These are phyloP conservation scores for Cnidoscolus chayamansa DNA, from an alignment of 441 rosid species.

Conservation along the genomic window DNA sequence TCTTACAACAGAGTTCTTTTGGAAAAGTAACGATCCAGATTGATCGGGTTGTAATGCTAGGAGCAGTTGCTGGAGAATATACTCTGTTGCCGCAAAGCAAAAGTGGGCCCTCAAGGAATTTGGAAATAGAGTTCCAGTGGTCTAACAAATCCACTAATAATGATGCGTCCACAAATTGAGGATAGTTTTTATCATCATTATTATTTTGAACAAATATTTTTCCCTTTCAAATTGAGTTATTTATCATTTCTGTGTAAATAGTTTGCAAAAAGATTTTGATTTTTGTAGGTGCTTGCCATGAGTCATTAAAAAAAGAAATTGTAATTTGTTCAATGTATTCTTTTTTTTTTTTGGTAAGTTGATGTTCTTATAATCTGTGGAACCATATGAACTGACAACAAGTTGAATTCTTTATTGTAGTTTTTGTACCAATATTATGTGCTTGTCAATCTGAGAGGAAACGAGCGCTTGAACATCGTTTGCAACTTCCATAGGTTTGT, in stretches of 20 bases:
- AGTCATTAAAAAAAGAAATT: constrained; percentile 19
- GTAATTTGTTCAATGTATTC: constrained; percentile 31
- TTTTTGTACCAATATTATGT: constrained; percentile 21
- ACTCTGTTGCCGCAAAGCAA: constrained; percentile 89
- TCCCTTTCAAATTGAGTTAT: constrained; percentile 23
- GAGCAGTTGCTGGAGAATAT: constrained; percentile 95
- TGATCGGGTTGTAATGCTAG: constrained; percentile 95
- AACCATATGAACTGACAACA: constrained; percentile 2
- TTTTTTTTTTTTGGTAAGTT: constrained; percentile 44
- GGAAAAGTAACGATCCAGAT: constrained; percentile 99
- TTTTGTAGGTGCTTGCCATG: constrained; percentile 33
- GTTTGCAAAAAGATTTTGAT: constrained; percentile 26
- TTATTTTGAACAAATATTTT: not conserved
- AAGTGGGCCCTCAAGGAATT: constrained; percentile 83
- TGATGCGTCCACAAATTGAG: constrained; percentile 14
- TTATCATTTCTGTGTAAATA: constrained; percentile 40
- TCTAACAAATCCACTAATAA: constrained; percentile 62
- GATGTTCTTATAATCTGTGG: constrained; percentile 16
- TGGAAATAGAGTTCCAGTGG: constrained; percentile 99
- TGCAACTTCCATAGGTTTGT: no score
- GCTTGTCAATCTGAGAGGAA: constrained; percentile 23
- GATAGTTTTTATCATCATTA: not conserved
- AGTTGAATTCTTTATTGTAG: constrained; percentile 19
- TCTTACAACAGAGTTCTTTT: constrained; percentile 73
- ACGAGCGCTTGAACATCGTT: not conserved